Evolutionary conservation across 75 land plant species (phyloP).

Genomic region (Cunninghamia lanceolata): DNA sequence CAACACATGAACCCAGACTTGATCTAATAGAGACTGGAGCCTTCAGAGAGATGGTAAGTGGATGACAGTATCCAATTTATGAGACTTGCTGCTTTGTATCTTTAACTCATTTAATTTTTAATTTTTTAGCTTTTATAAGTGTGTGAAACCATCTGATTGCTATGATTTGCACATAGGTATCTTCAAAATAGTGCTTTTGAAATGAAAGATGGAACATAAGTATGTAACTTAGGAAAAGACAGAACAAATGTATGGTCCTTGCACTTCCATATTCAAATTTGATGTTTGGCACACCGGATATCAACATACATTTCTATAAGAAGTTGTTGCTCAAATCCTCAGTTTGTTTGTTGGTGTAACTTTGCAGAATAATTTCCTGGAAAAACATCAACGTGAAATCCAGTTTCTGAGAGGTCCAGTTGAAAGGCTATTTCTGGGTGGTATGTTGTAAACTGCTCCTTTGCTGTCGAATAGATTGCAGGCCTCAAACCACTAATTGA

Average conservation of each 20-base stretch:
- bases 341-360: not conserved
- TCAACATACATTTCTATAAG: not conserved
- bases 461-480: not conserved
- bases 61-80: not conserved
- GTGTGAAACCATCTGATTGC: not conserved
- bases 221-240: not conserved
- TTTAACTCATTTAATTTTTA: not conserved
- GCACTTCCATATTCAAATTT: not conserved
- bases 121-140: not conserved
- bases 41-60: not conserved
- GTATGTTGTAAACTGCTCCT: not conserved
- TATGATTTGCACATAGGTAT: not conserved
- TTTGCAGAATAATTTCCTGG: constrained; percentile 3
- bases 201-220: not conserved
- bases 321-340: not conserved
- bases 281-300: not conserved
- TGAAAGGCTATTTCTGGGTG: not conserved
- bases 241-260: not conserved
- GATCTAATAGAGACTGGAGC: not conserved
- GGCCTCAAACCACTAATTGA: not conserved
- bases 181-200: not conserved
- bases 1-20: not conserved
- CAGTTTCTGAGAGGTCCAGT: not conserved
- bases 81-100: not conserved
- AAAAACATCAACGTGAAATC: not conserved